These are phyloP conservation scores for Cladophialophora chaetospira DNA, from an alignment of 2,329 filamentous ascomycete genomes.

Conservation along the genomic window DNA sequence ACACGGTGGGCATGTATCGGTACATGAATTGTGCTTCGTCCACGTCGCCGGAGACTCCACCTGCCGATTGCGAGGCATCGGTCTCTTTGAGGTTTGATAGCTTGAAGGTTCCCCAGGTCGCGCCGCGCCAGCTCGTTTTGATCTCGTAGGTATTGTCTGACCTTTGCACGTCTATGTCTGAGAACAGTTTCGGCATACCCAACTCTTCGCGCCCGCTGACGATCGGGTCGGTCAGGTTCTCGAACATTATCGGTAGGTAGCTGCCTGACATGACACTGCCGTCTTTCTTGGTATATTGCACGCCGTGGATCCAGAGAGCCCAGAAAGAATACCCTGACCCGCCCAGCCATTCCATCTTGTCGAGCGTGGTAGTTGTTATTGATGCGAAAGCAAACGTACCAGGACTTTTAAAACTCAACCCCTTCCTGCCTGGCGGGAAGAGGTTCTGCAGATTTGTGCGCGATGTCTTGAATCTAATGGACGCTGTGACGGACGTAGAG, in stretches of 20 bases:
- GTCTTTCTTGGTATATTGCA: conserved; percentile 56
- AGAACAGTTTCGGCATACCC: conserved; percentile 62
- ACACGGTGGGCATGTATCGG: conserved; percentile 60
- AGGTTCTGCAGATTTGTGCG: conserved; percentile 53
- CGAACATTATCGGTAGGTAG: conserved; percentile 61
- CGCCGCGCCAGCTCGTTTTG: conserved; percentile 46
- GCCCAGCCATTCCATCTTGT: conserved; percentile 62
- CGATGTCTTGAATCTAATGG: conserved; percentile 55
- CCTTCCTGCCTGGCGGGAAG: conserved; percentile 44
- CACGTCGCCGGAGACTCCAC: conserved; percentile 20
- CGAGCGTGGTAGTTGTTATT: conserved; percentile 46
- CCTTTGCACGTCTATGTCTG: conserved; percentile 51
- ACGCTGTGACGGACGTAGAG: conserved; percentile 49
- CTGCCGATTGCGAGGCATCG: neutral
- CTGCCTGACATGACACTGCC: conserved; percentile 54
- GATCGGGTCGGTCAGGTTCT: conserved; percentile 62
- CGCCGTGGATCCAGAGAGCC: conserved; percentile 64
- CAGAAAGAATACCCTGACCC: conserved; percentile 61
- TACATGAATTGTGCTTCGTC: conserved; percentile 58
- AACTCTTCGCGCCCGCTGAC: conserved; percentile 62
- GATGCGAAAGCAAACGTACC: conserved; percentile 51
- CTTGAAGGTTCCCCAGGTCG: neutral
- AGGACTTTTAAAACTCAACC: conserved; percentile 47
- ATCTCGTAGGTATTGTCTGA: conserved; percentile 43
- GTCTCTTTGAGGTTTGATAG: neutral